These are phyloP conservation scores for Corylus avellana DNA, from an alignment of 306 rosid species.

Conservation along the genomic window DNA sequence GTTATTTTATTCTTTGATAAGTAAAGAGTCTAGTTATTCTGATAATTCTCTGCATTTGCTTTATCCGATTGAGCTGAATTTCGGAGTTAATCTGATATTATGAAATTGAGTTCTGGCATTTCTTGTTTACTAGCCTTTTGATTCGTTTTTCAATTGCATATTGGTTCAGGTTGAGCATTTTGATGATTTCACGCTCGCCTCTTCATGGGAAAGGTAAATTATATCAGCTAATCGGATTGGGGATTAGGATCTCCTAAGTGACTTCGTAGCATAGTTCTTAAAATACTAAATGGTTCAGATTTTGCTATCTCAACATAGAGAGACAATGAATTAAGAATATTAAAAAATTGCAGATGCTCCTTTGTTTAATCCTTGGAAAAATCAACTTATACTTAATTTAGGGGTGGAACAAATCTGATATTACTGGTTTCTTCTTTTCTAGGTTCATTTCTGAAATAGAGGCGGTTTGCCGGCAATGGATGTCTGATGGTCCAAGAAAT, in stretches of 20 bases:
- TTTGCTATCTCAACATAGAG: no score
- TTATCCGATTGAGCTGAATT: not conserved
- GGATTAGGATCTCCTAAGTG: no score
- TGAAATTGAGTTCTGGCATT: not conserved
- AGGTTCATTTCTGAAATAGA: constrained; percentile 97
- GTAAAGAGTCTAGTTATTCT: not conserved
- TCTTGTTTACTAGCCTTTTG: not conserved
- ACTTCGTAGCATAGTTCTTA: no score
- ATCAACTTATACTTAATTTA: not conserved
- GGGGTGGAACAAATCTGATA: not conserved
- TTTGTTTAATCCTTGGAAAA: no score
- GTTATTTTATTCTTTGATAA: not conserved
- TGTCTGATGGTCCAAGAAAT: constrained; percentile 78
- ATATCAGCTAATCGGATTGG: not conserved
- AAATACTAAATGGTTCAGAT: no score
- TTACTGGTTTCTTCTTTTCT: constrained; percentile 10
- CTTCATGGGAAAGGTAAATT: constrained; percentile 91
- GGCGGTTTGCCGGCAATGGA: constrained; percentile 87
- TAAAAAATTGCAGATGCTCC: not conserved
- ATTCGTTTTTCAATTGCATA: not conserved
- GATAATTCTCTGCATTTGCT: not conserved
- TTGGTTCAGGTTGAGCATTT: constrained; percentile 82
- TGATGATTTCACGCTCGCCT: constrained; percentile 94
- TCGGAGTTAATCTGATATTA: not conserved
- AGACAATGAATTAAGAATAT: no score